These are phyloP conservation scores for Castanea sativa DNA, from an alignment of 306 rosid genomes.

Conservation along the genomic window DNA sequence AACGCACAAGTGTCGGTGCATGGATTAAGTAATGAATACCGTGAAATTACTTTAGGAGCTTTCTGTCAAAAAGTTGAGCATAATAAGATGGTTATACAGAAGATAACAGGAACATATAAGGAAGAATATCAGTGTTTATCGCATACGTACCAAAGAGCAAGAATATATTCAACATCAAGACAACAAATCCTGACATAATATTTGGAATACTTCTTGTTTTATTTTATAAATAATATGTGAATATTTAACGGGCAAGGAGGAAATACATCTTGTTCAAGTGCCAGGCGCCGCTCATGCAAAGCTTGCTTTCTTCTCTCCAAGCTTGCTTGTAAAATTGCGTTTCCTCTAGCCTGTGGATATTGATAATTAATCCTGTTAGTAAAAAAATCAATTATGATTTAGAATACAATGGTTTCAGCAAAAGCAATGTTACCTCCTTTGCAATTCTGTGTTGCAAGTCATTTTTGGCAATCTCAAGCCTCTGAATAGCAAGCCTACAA, in stretches of 20 bases:
- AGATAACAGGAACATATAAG: background rate
- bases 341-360: slow-evolving; percentile 84
- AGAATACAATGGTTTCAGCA: slow-evolving; percentile 16
- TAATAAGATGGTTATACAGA: background rate
- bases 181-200: background rate
- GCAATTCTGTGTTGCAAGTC: slow-evolving; percentile 94
- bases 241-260: background rate
- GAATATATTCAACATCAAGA: background rate
- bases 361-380: slow-evolving; percentile 22
- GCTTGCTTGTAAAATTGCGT: slow-evolving; percentile 98
- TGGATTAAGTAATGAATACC: background rate
- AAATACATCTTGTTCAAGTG: slow-evolving; percentile 96
- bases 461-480: slow-evolving; percentile 88
- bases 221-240: background rate
- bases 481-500: slow-evolving; percentile 90
- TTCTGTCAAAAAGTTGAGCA: background rate
- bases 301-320: slow-evolving; percentile 99
- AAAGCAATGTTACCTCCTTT: slow-evolving; percentile 70
- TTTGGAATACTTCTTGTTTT: background rate
- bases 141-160: background rate
- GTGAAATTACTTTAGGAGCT: background rate
- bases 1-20: background rate
- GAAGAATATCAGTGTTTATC: background rate
- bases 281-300: slow-evolving; percentile 96
- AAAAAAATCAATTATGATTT: slow-evolving; percentile 4